Percentiles rank a stretch among this genome's conserved stretches.
phyloP scores from a whole-genome alignment of 2,329 filamentous ascomycete genomes.

The Colletotrichum karsti region DNA sequence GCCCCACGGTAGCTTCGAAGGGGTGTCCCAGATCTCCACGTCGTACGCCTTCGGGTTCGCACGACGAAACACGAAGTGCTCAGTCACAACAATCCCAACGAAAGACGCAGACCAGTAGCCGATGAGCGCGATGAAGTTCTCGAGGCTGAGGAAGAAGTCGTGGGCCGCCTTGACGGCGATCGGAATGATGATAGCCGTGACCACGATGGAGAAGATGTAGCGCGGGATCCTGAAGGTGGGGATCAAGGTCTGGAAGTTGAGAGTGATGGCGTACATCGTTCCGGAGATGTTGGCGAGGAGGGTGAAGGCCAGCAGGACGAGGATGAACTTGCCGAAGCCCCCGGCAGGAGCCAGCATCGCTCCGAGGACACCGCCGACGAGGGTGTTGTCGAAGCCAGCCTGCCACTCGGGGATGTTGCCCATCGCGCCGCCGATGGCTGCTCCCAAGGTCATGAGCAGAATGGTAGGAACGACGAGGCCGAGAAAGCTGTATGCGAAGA shows the following conservation, averaged over 20 bases:
- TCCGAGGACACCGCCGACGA: slow-evolving; percentile 40
- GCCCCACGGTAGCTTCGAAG: slow-evolving; percentile 48
- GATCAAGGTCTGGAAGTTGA: slow-evolving; percentile 50
- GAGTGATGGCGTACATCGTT: slow-evolving; percentile 47
- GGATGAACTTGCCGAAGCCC: slow-evolving; percentile 45
- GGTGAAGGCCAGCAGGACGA: slow-evolving; percentile 46
- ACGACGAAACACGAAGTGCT: slow-evolving; percentile 51
- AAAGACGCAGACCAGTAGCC: slow-evolving; percentile 56
- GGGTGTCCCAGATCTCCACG: slow-evolving; percentile 53
- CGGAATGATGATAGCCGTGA: slow-evolving; percentile 50
- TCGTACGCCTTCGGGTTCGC: slow-evolving; percentile 50
- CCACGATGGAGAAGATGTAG: slow-evolving; percentile 47
- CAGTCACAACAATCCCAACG: slow-evolving; percentile 47
- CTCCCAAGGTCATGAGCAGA: slow-evolving; percentile 48
- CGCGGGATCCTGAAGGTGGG: slow-evolving; percentile 47
- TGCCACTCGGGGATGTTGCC: slow-evolving; percentile 40
- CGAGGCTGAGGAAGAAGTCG: slow-evolving; percentile 49
- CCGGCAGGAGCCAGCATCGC: slow-evolving; percentile 41
- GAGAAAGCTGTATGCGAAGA: slow-evolving; percentile 65
- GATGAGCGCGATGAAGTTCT: slow-evolving; percentile 54
- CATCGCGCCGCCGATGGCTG: slow-evolving; percentile 45
- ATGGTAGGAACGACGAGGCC: slow-evolving; percentile 54
- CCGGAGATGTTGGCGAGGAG: slow-evolving; percentile 47
- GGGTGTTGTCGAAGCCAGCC: slow-evolving; percentile 36
- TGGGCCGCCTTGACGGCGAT: slow-evolving; percentile 48